Conservation (phyloP, 257 asterid genomes). For the Cordia subcordata region DNA sequence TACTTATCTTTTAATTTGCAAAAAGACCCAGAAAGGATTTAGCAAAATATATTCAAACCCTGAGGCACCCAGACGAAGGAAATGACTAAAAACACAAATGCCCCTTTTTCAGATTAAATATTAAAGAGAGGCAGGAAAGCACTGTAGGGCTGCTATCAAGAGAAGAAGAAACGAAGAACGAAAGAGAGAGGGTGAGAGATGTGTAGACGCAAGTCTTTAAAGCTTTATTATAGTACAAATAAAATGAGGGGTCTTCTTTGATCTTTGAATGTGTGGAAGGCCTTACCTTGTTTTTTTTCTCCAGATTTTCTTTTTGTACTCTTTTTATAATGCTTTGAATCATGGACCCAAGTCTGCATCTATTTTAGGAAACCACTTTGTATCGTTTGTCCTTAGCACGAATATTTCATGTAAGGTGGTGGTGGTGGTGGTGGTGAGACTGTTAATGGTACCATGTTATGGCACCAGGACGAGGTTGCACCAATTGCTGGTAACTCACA, state of each 20-base stretch:
- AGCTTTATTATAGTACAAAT: no score
- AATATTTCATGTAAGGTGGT: no score
- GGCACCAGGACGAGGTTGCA: not conserved
- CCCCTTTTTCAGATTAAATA: not conserved
- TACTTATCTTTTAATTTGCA: slow-evolving; percentile 2
- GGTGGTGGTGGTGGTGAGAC: no score
- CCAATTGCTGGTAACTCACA: no score
- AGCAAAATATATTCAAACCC: slow-evolving; percentile 31
- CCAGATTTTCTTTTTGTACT: no score
- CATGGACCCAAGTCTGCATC: not conserved
- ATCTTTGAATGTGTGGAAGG: no score
- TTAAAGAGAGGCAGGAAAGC: slow-evolving; percentile 4
- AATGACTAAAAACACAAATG: slow-evolving; percentile 11
- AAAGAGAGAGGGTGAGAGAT: slow-evolving; percentile 26
- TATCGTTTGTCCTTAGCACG: not conserved
- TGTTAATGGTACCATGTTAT: not conserved
- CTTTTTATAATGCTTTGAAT: no score
- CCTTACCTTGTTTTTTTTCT: no score
- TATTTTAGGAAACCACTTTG: not conserved
- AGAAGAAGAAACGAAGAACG: not conserved
- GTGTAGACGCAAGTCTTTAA: slow-evolving; percentile 18
- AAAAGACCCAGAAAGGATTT: slow-evolving; percentile 19
- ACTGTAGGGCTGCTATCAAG: not conserved
- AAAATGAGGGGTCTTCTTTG: no score
- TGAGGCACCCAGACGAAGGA: slow-evolving; percentile 27